Evolutionary conservation across 2,329 filamentous ascomycete genomes (phyloP), one percentile per base, ranked within the genome.

Genomic region (Lasiodiplodia gonubiensis): DNA sequence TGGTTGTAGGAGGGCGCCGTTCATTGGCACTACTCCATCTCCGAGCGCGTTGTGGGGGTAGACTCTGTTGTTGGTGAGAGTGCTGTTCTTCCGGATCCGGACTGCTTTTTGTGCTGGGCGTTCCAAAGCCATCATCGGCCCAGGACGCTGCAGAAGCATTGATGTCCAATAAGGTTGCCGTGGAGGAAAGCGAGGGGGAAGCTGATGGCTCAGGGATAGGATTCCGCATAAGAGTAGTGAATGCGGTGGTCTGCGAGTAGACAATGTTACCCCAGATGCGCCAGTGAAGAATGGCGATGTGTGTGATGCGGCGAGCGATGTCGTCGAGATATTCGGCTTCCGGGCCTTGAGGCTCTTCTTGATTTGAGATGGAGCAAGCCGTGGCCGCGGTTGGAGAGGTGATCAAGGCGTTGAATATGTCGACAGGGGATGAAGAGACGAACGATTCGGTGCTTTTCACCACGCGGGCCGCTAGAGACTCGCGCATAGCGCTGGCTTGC

Each of bases 201-300:
- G 35, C 12, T 16, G 33, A 63, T 21, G 30, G 10, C 2, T 63
- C 46, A n/a, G 42, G 5, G 11, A 48, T n/a, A 33, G 53, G 39
- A 33, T 57, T 64, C 23, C 53, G 66, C 65, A 67, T 67, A 30
- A 67, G 57, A 10, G 55, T 27, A 49, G 53, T 33, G 42, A 67
- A 67, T 27, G 64, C 64, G 16, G 66, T 30, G n/a, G 61, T 65
- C 55, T 67, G 52, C 16, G 77, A 67, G 75, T 97, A 97, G 14
- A 91, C 88, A 64, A 97, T 82, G 2, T 88, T 87, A 1, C 87
- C 86, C 93, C 94, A 98, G 3, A 97, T 90, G 59, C 92, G 87
- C 93, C 94, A 97, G 79, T 97, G 93, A 27, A 98, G 81, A 6
- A 95, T 85, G 16, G 92, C 89, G 53, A 97, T 88, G 74, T 97